Base-by-base conservation (phyloP, 1,284 basidiomycete genomes). In the Boletus mariae region DNA sequence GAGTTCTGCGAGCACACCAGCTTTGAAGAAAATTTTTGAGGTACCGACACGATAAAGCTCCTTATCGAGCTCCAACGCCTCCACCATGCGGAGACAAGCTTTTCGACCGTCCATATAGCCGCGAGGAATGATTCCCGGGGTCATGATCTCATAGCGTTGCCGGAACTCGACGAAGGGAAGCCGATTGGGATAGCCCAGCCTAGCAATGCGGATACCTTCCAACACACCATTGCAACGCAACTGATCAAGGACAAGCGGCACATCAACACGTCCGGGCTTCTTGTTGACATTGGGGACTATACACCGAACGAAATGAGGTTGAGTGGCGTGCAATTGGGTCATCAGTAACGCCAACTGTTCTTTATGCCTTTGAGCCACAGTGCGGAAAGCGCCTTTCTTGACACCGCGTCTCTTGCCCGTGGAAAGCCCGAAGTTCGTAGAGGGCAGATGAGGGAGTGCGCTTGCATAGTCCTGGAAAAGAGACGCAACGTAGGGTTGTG, bases 11-110 rank as follows among this genome's bases (percentile, higher is more conserved):
- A 99, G 80, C 2, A 98, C 94, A 5, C 96, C 96, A 1, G 97
- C 95, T 70, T 98, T 99, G 85, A 99, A 99, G 76, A 99, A 99
- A 60, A 98, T 92, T 76, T 99, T 99, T 43, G 94, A 97, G 0
- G 92, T 92, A 8, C 97, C 97, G 57, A 99, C 92, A 64, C 90
- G 91, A 79, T 88, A 98, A 25, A 87, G 82, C 1, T 83, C 77
- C 52, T 87, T 83, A 69, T 98, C 94, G 20, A 99, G 81, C 52
- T 96, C 91, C 38, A 99, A 78, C 5, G 92, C 84, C 57, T 88
- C 87, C 44, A 98, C 90, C 83, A 99, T 99, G n/a, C 90, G 82
- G 43, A 90, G 78, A 61, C 92, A 96, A 1, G 95, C 94, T 70
- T 97, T 94, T 7, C 94, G 85, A 5, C 95, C 95, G 62, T 99